These are phyloP conservation scores for Passiflora organensis DNA, from an alignment of 345 rosid genomes.

Conservation along the genomic window DNA sequence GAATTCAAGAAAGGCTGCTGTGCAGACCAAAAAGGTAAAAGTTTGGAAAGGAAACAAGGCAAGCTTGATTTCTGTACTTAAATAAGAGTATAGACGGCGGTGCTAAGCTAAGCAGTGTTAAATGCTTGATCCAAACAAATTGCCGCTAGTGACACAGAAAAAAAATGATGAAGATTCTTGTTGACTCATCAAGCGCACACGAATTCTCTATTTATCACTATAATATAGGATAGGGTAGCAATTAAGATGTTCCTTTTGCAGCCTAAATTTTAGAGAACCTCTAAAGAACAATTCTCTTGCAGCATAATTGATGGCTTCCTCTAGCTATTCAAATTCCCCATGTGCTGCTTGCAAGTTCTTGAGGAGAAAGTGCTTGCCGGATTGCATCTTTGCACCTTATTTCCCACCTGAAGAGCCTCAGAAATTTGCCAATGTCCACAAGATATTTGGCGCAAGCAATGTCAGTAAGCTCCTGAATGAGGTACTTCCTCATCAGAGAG, in stretches of 20 bases:
- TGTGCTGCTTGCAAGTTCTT: slow-evolving; percentile 35
- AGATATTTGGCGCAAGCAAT: slow-evolving; percentile 33
- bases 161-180: not conserved
- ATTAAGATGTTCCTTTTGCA: no score
- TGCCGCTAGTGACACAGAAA: not conserved
- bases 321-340: slow-evolving; percentile 25
- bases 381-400: slow-evolving; percentile 30
- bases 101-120: not conserved
- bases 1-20: slow-evolving; percentile 23
- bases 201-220: not conserved
- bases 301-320: not conserved
- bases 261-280: no score
- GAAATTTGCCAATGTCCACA: slow-evolving; percentile 29
- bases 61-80: not conserved
- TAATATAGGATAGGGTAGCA: not conserved
- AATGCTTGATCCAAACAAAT: not conserved
- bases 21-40: slow-evolving; percentile 16
- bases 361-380: slow-evolving; percentile 29
- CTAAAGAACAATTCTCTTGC: not conserved
- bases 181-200: not conserved
- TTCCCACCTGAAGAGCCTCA: slow-evolving; percentile 29
- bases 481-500: slow-evolving; percentile 30
- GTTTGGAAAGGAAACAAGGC: slow-evolving; percentile 9
- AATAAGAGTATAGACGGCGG: not conserved
- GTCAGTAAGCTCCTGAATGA: slow-evolving; percentile 28